These are phyloP conservation scores for Ambispora gerdemannii DNA, from an alignment of 192 early-diverging fungal species.

Conservation along the genomic window DNA sequence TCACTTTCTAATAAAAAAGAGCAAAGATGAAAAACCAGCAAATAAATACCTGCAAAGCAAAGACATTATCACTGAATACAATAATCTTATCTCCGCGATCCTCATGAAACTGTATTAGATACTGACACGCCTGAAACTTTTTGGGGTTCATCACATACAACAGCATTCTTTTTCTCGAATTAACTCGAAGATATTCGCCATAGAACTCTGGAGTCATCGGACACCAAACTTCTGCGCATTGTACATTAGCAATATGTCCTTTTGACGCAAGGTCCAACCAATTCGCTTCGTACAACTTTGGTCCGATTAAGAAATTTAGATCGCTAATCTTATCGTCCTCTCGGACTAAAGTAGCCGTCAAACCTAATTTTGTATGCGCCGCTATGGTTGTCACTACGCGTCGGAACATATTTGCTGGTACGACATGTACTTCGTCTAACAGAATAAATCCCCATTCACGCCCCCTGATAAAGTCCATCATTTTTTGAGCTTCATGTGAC, in stretches of 20 bases:
- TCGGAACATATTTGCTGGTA: slow-evolving; percentile 95
- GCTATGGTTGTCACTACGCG: slow-evolving; percentile 88
- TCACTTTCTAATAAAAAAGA: not conserved
- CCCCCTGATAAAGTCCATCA: slow-evolving; percentile 90
- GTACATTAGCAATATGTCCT: slow-evolving; percentile 97
- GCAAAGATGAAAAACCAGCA: too few species aligned
- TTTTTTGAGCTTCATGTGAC: slow-evolving; percentile 88
- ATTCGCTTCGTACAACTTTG: slow-evolving; percentile 99
- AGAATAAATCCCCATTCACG: slow-evolving; percentile 98
- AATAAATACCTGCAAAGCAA: slow-evolving; percentile 70
- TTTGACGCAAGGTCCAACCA: slow-evolving; percentile 98
- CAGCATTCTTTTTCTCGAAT: slow-evolving; percentile 76
- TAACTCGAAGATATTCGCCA: slow-evolving; percentile 82
- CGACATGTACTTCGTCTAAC: slow-evolving; percentile 98
- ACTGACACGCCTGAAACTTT: slow-evolving; percentile 98
- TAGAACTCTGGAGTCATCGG: slow-evolving; percentile 97
- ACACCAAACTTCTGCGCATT: slow-evolving; percentile 99
- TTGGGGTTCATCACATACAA: slow-evolving; percentile 96
- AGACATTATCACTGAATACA: slow-evolving; percentile 99
- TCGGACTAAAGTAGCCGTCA: slow-evolving; percentile 96
- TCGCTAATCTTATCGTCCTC: slow-evolving; percentile 98
- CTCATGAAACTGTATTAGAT: slow-evolving; percentile 91
- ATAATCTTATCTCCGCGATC: slow-evolving; percentile 95
- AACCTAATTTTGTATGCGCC: slow-evolving; percentile 94
- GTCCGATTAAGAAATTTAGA: slow-evolving; percentile 97